A percentile compares a stretch with the other conserved stretches of the same genome.
These are phyloP conservation scores for Diaporthe nobilis DNA, from an alignment of 2,329 filamentous ascomycete genomes.

Conservation along the genomic window DNA sequence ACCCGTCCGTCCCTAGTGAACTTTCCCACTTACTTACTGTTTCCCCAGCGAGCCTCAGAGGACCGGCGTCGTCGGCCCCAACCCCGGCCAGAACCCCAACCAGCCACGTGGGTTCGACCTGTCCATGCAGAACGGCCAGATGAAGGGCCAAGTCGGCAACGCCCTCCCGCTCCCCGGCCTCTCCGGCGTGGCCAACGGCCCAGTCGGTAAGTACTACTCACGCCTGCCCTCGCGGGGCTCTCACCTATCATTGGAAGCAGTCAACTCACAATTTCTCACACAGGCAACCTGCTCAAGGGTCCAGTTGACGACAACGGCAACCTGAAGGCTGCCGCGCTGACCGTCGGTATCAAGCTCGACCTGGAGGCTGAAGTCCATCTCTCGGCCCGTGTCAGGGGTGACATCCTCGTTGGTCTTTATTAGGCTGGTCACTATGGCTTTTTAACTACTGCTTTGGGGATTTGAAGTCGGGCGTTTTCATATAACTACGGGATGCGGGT, in stretches of 20 bases:
- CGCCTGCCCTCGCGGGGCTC: too few relatives aligned
- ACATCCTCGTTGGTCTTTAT: slow-evolving; percentile 72
- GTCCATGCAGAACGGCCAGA: slow-evolving; percentile 32
- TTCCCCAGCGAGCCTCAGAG: slow-evolving; percentile 8
- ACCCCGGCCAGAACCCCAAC: slow-evolving; percentile 30
- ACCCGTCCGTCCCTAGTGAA: not conserved
- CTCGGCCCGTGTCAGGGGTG: slow-evolving; percentile 71
- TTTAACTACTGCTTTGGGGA: not conserved
- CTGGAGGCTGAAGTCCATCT: slow-evolving; percentile 74
- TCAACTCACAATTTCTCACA: not conserved
- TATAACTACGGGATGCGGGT: not conserved
- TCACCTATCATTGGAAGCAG: not conserved
- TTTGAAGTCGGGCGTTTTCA: not conserved
- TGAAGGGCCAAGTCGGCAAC: slow-evolving; percentile 22
- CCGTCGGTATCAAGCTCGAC: slow-evolving; percentile 75
- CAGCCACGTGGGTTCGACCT: slow-evolving; percentile 32
- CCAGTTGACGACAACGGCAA: slow-evolving; percentile 70
- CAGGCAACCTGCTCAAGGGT: slow-evolving; percentile 69
- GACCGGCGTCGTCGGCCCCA: slow-evolving; percentile 27
- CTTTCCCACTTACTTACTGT: not conserved
- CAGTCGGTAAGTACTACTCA: slow-evolving; percentile 31
- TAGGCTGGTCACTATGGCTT: slow-evolving; percentile 45
- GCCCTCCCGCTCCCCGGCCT: slow-evolving; percentile 36
- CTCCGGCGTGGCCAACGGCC: slow-evolving; percentile 34
- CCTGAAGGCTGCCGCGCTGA: slow-evolving; percentile 69